Base-by-base conservation (phyloP, 371 early-diverging fungal genomes). In the Phascolomyces articulosus region DNA sequence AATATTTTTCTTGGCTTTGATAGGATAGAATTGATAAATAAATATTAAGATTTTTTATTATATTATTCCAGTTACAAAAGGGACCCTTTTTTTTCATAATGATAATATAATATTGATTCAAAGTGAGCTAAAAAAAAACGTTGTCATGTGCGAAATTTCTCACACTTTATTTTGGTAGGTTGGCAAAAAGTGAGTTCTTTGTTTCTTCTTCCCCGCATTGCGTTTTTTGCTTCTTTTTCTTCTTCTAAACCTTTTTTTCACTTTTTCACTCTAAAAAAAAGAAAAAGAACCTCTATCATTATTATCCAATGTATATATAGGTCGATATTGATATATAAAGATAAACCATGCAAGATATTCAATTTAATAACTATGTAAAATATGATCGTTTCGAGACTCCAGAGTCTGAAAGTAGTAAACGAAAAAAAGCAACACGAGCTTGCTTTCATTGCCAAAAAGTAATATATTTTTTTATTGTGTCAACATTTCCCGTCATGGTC, bases 371-470 rank as follows among this genome's bases (percentile, higher is more conserved):
- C 67, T 67, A 58, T 48, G 54, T 67, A 11, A 58, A 62, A 51
- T 67, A 53, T 63, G 63, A 67, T 16, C 58, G 51, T 29, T 58
- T 62, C 62, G 62, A 62, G 18, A 24, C 53, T 16, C 16, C 64
- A 62, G 67, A 56, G 13, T 41, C 64, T 54, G 70, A 70, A 21
- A 58, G 55, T 16, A 73, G 66, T 21, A 74, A 78, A 60, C 66
- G 73, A 44, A 78, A 72, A 55, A 71, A 54, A 29, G 55, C 65
- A 27, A 61, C 66, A 8, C 63, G 70, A 49, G 54, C 77, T 57
- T 85, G 85, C 65, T 75, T 77, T 31, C 85, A 85, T 57, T 85
- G 85, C 64, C 84, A 83, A 72, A 85, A 85, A 69, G 79, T 79
- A 72, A 65, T 18, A 20, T 29, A 40, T 23, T n/a, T 3, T 15